Evolutionary conservation across 257 asterid genomes (phyloP).

Genomic region (Jaltomata sinuosa): DNA sequence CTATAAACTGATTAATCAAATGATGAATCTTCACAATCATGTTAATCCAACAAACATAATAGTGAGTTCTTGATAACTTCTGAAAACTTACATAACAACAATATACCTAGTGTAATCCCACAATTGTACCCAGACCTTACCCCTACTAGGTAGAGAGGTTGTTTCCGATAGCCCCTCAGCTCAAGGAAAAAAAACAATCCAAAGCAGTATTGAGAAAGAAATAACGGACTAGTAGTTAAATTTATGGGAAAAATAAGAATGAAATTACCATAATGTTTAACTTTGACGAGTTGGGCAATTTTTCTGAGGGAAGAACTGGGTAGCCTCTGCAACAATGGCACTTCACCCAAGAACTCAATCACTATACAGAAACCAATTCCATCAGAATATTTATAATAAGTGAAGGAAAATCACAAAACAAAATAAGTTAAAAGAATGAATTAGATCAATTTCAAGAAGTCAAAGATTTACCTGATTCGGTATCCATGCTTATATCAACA

Average conservation of each 20-base stretch:
- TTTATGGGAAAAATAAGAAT: not conserved
- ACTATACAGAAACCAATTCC: conserved; percentile 28
- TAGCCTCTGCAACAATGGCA: conserved; percentile 84
- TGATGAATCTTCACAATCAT: not conserved
- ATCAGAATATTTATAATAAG: not conserved
- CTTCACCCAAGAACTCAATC: conserved; percentile 81
- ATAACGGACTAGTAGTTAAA: not conserved
- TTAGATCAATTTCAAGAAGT: not conserved
- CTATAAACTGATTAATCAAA: not conserved
- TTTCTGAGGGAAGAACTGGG: conserved; percentile 68
- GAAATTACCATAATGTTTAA: conserved; percentile 54
- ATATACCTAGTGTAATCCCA: no score
- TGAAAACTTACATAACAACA: no score
- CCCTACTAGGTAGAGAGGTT: not conserved
- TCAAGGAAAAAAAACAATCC: no score
- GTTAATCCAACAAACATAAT: not conserved
- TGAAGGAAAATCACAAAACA: not conserved
- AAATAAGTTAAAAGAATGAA: not conserved
- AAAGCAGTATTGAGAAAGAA: no score
- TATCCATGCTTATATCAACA: not conserved
- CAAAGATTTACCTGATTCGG: conserved; percentile 2
- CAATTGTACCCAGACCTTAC: not conserved
- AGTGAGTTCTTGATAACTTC: not conserved
- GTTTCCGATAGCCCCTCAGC: no score
- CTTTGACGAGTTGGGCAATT: conserved; percentile 57